phyloP scores from a whole-genome alignment of 345 rosid species.

The Triadica sebifera region DNA sequence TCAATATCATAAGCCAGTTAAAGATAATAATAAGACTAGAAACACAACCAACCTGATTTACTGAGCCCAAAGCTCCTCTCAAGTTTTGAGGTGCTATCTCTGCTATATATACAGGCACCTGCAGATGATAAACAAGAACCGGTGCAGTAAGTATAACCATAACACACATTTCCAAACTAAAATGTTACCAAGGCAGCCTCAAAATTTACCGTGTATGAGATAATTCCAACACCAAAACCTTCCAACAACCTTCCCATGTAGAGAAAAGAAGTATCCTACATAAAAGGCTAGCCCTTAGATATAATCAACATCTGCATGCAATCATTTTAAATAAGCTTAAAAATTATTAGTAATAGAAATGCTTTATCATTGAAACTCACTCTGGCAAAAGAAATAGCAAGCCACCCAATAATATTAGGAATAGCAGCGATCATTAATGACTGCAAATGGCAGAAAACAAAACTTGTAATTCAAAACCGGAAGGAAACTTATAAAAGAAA shows the following conservation, averaged over 20 bases:
- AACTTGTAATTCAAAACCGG: neutral
- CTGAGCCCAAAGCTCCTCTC: conserved; percentile 74
- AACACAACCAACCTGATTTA: conserved; percentile 55
- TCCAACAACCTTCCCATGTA: conserved; percentile 96
- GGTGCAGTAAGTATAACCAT: neutral
- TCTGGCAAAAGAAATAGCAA: conserved; percentile 86
- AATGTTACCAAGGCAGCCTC: conserved; percentile 2
- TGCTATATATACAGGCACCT: conserved; percentile 86
- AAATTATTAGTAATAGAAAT: neutral
- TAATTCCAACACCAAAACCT: conserved; percentile 97
- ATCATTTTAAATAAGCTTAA: neutral
- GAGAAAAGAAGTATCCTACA: conserved; percentile 89
- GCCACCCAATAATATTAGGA: conserved; percentile 98
- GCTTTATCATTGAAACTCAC: conserved; percentile 43
- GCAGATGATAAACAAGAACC: conserved; percentile 2
- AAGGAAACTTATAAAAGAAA: neutral
- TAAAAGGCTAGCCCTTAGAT: conserved; percentile 20
- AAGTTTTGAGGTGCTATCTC: conserved; percentile 76
- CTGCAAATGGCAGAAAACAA: conserved; percentile 35
- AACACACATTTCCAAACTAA: neutral
- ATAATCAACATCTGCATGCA: conserved; percentile 16
- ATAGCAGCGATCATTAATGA: conserved; percentile 93
- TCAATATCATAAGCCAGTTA: conserved; percentile 11
- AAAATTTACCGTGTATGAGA: conserved; percentile 76
- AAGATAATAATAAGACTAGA: conserved; percentile 6